Conservation (phyloP, 1,139 yeast species). For the Maudiozyma humilis region DNA sequence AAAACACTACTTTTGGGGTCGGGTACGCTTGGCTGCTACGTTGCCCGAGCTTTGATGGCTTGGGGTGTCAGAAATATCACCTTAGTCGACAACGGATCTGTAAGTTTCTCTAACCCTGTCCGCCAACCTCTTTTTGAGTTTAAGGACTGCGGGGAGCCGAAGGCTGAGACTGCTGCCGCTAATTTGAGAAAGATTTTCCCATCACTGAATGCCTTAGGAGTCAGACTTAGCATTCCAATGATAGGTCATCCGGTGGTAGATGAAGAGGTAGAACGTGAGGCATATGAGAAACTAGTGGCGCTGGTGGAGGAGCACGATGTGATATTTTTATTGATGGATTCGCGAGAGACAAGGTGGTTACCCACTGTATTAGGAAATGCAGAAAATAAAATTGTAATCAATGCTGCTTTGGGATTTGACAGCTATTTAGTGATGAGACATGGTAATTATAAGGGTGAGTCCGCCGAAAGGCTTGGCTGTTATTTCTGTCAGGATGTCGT, state of each 20-base stretch:
- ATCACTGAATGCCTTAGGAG: slow-evolving; percentile 56
- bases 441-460: slow-evolving; percentile 39
- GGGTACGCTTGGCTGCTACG: slow-evolving; percentile 92
- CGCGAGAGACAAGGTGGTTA: slow-evolving; percentile 92
- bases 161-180: slow-evolving; percentile 71
- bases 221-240: slow-evolving; percentile 78
- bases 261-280: slow-evolving; percentile 41
- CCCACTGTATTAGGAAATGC: slow-evolving; percentile 77
- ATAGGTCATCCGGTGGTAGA: slow-evolving; percentile 77
- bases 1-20: slow-evolving; percentile 81
- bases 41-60: slow-evolving; percentile 74
- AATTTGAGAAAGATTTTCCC: slow-evolving; percentile 71
- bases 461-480: slow-evolving; percentile 57
- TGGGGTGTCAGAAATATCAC: slow-evolving; percentile 90
- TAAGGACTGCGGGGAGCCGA: slow-evolving; percentile 62
- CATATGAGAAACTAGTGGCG: slow-evolving; percentile 43
- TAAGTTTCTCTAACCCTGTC: slow-evolving; percentile 90
- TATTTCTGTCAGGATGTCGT: slow-evolving; percentile 93
- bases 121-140: slow-evolving; percentile 81
- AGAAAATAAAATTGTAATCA: slow-evolving; percentile 62
- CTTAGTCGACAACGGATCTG: slow-evolving; percentile 80
- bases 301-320: slow-evolving; percentile 68
- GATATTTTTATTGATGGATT: slow-evolving; percentile 76
- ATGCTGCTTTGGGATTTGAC: slow-evolving; percentile 93
- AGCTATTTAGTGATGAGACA: slow-evolving; percentile 90